Evolutionary conservation across 306 rosid species (phyloP), one percentile per base, ranked within the genome.

Genomic region (Cicer cuneatum): DNA sequence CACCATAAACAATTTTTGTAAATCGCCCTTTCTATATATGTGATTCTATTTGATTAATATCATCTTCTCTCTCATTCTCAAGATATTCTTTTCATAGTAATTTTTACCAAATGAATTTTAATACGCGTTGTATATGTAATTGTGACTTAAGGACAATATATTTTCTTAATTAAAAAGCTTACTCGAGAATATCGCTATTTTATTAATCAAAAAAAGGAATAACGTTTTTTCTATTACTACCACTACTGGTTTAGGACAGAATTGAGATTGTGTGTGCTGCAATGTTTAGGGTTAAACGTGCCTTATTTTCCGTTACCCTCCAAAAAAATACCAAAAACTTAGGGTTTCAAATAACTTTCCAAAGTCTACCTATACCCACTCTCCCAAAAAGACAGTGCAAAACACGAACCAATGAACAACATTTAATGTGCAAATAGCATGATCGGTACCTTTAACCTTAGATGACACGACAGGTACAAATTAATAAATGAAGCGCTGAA

Each of bases 401-500:
- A 0, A 0, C 84, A 93, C 94, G 91, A 19, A 64, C 98, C 86
- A 88, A 87, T 88, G 38, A 48, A 0, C 51, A 63, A 0, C 46
- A 2, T 16, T 69, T 73, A 80, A 83, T 84, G 93, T 91, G 97
- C 92, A 66, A 57, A 57, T 84, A 77, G 83, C 86, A 85, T 79
- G 74, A 78, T 90, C 87, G 86, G 59, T 63, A 71, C 86, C 87
- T 87, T 85, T 71, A 52, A 84, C 83, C 86, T 78, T 86, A 67
- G 75, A 41, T 76, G 90, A 90, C 89, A 81, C 88, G 96, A 89
- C 89, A 84, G 83, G 87, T 72, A 77, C 78, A 75, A 78, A 72
- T 73, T 57, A 83, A 76, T 69, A 62, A 78, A 86, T 60, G 77
- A 33, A 59, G 2, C 59, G 5, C 71, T 66, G 40, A 56, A 79